Conservation (phyloP, 306 rosid species). For the Dalbergia cochinchinensis region DNA sequence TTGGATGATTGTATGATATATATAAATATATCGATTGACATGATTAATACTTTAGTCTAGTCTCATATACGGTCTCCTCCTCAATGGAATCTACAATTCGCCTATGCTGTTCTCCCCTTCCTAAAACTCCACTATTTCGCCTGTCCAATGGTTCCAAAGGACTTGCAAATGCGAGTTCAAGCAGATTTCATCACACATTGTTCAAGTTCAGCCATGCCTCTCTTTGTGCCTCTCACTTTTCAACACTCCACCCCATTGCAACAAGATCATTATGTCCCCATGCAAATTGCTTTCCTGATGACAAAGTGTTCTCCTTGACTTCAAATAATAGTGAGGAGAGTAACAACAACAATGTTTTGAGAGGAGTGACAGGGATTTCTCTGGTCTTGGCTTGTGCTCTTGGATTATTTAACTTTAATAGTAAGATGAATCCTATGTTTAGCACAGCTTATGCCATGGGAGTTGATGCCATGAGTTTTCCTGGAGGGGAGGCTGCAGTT, state of each 20-base stretch:
- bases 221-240: constrained; percentile 15
- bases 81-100: constrained; percentile 47
- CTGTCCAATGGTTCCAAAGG: background rate
- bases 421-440: constrained; percentile 41
- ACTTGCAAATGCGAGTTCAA: background rate
- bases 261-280: constrained; percentile 19
- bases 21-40: background rate
- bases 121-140: background rate
- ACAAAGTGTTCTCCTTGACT: constrained; percentile 24
- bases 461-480: background rate
- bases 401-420: constrained; percentile 37
- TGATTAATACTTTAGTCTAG: background rate
- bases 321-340: constrained; percentile 21
- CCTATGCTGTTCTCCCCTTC: constrained; percentile 16
- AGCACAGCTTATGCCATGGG: constrained; percentile 1
- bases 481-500: background rate
- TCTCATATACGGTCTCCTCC: background rate
- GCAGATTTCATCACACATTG: constrained; percentile 22
- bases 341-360: constrained; percentile 26
- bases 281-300: constrained; percentile 3
- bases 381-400: constrained; percentile 40
- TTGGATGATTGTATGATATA: background rate
- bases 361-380: constrained; percentile 39
- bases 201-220: constrained; percentile 40
- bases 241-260: background rate